Evolutionary conservation across 352 stramenopile genomes (phyloP), one percentile per base, ranked within the genome.

Genomic region (Pythium monospermum): DNA sequence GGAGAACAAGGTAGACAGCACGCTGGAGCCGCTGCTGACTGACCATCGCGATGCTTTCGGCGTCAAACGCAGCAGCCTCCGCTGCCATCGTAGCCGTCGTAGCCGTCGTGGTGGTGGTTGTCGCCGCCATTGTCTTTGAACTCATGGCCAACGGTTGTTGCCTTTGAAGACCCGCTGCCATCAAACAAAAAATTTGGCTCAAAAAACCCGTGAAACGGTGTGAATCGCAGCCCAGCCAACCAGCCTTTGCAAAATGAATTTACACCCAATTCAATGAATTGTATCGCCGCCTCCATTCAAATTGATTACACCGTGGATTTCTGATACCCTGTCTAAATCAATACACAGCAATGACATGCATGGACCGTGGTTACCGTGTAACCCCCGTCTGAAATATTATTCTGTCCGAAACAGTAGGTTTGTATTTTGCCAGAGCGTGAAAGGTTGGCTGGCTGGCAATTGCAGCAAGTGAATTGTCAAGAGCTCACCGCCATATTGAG

Each of bases 221-320:
- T 64, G 53, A 54, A 57, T 19, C 44, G 41, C 31, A n/a, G 16
- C 18, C 10, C 25, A 40, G 32, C 50, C 16, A 15, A 22, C n/a
- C 21, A 27, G 21, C 7, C 40, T 49, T 55, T 35, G 49, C 54
- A 33, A 47, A 59, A 64, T 69, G 56, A 57, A 61, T 57, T 65
- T 55, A 30, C 19, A 41, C 18, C 25, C 50, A 44, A 59, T 53
- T 64, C 53, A 68, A 56, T 53, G 59, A 68, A 68, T 68, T 68
- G 59, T 35, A 32, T 18, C 22, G 44, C 49, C 32, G 18, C 39
- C 47, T 45, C 53, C 59, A 66, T 23, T 62, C 53, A 62, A 65
- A 54, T 42, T 19, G 39, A 5, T 22, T 32, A n/a, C 32, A 12
- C 28, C 2, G 22, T 19, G 13, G 26, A n/a, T n/a, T n/a, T n/a